Base-by-base conservation (phyloP, 257 asterid species). In the Solanum gracilifrons region DNA sequence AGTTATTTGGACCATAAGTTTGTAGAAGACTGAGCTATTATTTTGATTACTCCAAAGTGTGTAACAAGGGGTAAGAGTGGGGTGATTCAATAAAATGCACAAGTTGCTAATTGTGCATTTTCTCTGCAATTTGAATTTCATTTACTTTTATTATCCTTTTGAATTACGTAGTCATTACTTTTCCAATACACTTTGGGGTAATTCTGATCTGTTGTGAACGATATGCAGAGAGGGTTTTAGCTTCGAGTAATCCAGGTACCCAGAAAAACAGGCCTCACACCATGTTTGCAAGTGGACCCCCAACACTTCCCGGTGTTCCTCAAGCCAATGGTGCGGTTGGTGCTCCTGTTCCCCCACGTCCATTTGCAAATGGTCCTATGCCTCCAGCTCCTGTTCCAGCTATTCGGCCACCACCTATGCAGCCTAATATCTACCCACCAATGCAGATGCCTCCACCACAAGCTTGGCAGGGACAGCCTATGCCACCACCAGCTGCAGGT, bases 211-310 rank as follows among this genome's bases (percentile, higher is more conserved):
- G 66, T 72, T 48, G 84, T 48, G 32, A 13, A 64, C 91, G 87
- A 72, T 87, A 82, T 87, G 94, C 96, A 97, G 98, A 95, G 87
- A 91, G 98, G 92, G 96, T 95, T 23, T 88, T 97, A 92, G 99
- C 99, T 86, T 92, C 99, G 4, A 95, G 96, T 86, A 97, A 95
- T 90, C 98, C 99, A 27, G 89, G 90, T 10, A 89, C 92, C 84
- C 96, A 92, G 89, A 93, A 93, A 93, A 93, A 93, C 88, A 86
- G 99, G 89, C 99, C 98, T 35, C 99, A 97, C 82, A 97, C 99
- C 13, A 87, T 97, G 96, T 97, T 97, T 90, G 98, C 99, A 3
- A 95, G 97, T 89, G 99, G 97, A 82, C 99, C 99, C 77, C 99
- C 98, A 4, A 87, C 93, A 1, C 92, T 94, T 31, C 92, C 93